Conservation (phyloP, 495 filamentous ascomycete genomes). For the Lophiotrema nucula region DNA sequence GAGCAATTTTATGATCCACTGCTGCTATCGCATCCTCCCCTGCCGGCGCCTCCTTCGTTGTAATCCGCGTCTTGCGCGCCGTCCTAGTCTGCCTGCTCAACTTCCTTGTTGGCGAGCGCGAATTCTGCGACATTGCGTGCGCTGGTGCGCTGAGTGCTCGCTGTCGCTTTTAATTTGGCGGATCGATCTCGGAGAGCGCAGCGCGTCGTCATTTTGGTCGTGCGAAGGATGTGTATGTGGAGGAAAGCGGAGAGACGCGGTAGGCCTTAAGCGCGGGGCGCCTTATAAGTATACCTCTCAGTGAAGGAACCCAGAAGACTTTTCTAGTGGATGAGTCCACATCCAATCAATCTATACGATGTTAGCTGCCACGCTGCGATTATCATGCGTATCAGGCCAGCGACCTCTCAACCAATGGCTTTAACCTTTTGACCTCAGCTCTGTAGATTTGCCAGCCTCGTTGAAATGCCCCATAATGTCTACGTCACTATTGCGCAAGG, state of each 20-base stretch:
- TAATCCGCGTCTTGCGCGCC: constrained; percentile 16
- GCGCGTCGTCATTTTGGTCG: constrained; percentile 16
- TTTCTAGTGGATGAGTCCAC: too few species aligned
- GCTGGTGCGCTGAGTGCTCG: constrained; percentile 4
- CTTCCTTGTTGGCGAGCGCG: constrained; percentile 15
- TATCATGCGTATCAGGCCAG: too few species aligned
- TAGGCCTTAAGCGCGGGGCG: constrained; percentile 14
- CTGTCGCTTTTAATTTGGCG: constrained; percentile 24
- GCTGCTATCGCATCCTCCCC: constrained; percentile 7
- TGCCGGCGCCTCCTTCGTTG: constrained; percentile 8
- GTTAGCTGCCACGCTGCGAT: too few species aligned
- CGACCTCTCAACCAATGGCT: too few species aligned
- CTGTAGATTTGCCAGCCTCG: too few species aligned
- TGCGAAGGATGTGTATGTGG: constrained; percentile 4
- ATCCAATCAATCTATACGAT: too few species aligned
- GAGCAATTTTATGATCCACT: constrained; percentile 11
- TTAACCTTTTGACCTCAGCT: too few species aligned
- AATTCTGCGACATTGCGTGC: constrained; percentile 3
- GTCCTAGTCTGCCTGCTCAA: constrained; percentile 8
- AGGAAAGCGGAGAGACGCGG: constrained; percentile 18
- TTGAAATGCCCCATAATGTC: too few species aligned
- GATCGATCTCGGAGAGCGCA: constrained; percentile 23
- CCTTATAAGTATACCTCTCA: too few species aligned
- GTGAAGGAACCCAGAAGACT: too few species aligned
- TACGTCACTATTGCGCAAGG: too few species aligned